These are phyloP conservation scores for Pichia eremophila DNA, from an alignment of 805 yeast genomes.

Conservation along the genomic window DNA sequence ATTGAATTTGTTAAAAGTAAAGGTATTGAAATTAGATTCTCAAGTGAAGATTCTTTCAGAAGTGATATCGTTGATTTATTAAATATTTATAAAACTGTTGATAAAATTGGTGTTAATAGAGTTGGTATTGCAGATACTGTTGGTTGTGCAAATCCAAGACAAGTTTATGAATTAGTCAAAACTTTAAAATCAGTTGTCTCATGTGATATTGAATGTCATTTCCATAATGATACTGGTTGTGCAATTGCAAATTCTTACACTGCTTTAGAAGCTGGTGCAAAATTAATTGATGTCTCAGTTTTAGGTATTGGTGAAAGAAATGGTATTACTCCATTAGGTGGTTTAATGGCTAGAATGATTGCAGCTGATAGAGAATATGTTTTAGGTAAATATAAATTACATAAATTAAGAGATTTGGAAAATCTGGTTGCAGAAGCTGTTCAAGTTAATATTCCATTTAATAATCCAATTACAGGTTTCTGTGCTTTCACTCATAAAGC, in stretches of 20 bases:
- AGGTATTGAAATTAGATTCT: conserved; percentile 93
- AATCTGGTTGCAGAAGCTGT: conserved; percentile 95
- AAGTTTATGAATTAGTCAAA: conserved; percentile 91
- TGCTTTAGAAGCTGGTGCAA: conserved; percentile 96
- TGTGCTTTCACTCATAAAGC: conserved; percentile 99
- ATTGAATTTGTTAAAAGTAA: conserved; percentile 95
- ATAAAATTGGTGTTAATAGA: conserved; percentile 95
- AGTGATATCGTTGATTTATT: conserved; percentile 90
- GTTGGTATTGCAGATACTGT: conserved; percentile 99
- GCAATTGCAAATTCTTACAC: conserved; percentile 98
- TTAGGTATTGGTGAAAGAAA: conserved; percentile 98
- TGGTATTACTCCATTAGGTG: conserved; percentile 96
- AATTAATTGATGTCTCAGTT: conserved; percentile 87
- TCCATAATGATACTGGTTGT: conserved; percentile 98
- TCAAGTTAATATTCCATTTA: conserved; percentile 93
- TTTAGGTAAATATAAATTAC: conserved; percentile 85
- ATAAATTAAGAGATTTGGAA: conserved; percentile 92
- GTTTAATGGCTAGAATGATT: conserved; percentile 98
- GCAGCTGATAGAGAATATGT: conserved; percentile 97
- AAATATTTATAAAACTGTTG: conserved; percentile 93
- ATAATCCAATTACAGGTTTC: conserved; percentile 98
- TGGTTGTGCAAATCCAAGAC: conserved; percentile 98
- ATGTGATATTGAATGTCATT: conserved; percentile 97
- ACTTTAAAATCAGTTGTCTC: conserved; percentile 88
- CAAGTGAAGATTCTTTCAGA: conserved; percentile 96